Base-by-base conservation (phyloP, 352 stramenopile genomes). In the Pythium aphanidermatum region DNA sequence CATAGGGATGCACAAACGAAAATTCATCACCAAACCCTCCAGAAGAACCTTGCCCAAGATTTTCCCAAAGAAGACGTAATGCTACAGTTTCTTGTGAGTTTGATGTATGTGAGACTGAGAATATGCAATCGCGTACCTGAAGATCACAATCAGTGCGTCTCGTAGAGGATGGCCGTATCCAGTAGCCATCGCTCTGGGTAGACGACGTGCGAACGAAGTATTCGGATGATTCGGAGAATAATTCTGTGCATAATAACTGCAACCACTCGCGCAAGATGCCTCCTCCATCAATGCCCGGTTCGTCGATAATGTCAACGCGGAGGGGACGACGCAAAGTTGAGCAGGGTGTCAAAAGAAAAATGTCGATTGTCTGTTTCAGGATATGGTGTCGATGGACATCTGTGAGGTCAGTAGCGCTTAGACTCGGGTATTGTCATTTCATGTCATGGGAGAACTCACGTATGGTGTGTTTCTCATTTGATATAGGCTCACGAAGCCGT, bases 41-140 rank as follows among this genome's bases (percentile, higher is more conserved):
- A 92, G 60, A n/a, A 92, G 28, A 7, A 62, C 58, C 50, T 88
- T 88, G 7, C 69, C 76, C 1, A 92, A 43, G 0, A 88, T 31
- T 42, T 78, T 84, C 12, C 76, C 80, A 23, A 84, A 75, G 34
- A 92, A 93, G 31, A 90, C 89, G 46, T 90, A 80, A 63, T 86
- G 75, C 65, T 89, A 58, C 39, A 34, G 6, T 12, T 42, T 13
- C 13, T 34, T 11, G 7, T 37, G 2, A 32, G 16, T 16, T 9
- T 4, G 17, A 50, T 43, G 0, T 29, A 37, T 10, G 21, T 30
- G 6, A 23, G 31, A 10, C 12, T 36, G 8, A 2, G 2, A 13
- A 33, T 12, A 10, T 16, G 2, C 11, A 13, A 17, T 19, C 2
- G 30, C 33, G 16, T 58, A 82, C 73, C 63, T 82, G 45, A 11